A percentile compares a stretch with the other conserved stretches of the same genome.
Conservation (phyloP, 1,284 basidiomycete species). For the Mycena sp. region DNA sequence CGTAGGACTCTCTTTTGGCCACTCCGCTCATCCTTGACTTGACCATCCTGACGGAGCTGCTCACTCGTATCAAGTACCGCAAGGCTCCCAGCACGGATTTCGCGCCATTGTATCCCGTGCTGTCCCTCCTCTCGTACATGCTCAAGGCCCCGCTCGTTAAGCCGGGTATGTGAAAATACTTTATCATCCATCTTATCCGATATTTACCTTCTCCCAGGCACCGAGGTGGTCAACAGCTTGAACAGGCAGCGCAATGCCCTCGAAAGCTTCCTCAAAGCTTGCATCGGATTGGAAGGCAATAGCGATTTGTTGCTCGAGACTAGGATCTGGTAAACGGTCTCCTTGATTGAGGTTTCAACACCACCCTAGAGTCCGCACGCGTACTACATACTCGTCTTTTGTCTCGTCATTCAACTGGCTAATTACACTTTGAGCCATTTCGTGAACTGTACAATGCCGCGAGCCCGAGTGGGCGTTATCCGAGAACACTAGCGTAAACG, state of each 20-base stretch:
- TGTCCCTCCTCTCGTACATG: conserved; percentile 94
- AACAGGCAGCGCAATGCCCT: conserved; percentile 95
- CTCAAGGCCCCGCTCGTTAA: conserved; percentile 98
- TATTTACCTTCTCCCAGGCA: conserved; percentile 50
- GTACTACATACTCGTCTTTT: background rate
- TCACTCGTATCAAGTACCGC: conserved; percentile 93
- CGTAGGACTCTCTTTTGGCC: conserved; percentile 96
- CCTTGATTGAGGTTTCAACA: conserved; percentile 24
- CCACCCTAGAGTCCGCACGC: background rate
- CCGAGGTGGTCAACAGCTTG: conserved; percentile 95
- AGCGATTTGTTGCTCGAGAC: conserved; percentile 87
- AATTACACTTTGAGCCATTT: no score
- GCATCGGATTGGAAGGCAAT: conserved; percentile 86
- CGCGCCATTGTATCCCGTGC: conserved; percentile 85
- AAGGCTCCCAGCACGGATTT: conserved; percentile 64
- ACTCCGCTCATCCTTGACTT: conserved; percentile 97
- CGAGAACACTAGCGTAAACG: no score
- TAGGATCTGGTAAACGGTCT: conserved; percentile 79
- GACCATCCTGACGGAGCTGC: conserved; percentile 92
- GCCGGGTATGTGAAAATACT: conserved; percentile 70
- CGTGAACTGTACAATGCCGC: no score
- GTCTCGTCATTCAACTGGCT: conserved; percentile 29
- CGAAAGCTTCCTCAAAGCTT: conserved; percentile 93
- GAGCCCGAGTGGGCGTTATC: no score
- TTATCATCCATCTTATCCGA: background rate